phyloP scores from a whole-genome alignment of 1,284 basidiomycete species.

The Hypsizygus ulmarius region DNA sequence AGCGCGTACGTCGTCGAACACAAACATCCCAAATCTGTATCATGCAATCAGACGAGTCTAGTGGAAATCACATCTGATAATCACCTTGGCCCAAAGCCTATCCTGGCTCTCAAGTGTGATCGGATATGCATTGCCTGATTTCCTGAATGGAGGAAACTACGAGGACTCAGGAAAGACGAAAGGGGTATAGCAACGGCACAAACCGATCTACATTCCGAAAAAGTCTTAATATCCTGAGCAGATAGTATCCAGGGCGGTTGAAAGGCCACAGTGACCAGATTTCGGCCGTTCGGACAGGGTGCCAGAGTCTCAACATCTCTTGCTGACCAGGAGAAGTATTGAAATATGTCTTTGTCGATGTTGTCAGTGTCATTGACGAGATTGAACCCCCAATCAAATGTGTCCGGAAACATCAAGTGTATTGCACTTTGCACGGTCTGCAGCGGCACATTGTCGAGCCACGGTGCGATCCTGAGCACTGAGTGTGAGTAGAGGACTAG shows the following conservation, averaged over 20 bases:
- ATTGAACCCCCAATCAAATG: slow-evolving; percentile 41
- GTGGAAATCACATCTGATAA: slow-evolving; percentile 2
- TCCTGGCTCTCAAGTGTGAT: slow-evolving; percentile 39
- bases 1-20: slow-evolving; percentile 46
- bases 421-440: slow-evolving; percentile 52
- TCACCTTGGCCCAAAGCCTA: slow-evolving; percentile 67
- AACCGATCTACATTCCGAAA: slow-evolving; percentile 48
- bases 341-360: slow-evolving; percentile 42
- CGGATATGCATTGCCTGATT: slow-evolving; percentile 30
- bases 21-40: slow-evolving; percentile 67
- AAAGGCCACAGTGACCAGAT: slow-evolving; percentile 45
- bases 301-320: slow-evolving; percentile 10
- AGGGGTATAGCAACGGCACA: slow-evolving; percentile 3
- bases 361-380: slow-evolving; percentile 33
- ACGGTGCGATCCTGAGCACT: slow-evolving; percentile 30
- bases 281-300: slow-evolving; percentile 3
- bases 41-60: neutral
- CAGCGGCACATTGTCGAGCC: slow-evolving; percentile 51
- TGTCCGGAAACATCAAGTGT: slow-evolving; percentile 46
- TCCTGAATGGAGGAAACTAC: slow-evolving; percentile 39
- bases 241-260: slow-evolving; percentile 68
- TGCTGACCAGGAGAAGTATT: slow-evolving; percentile 48
- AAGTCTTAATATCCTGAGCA: slow-evolving; percentile 51
- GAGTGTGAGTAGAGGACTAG: neutral
- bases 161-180: neutral